Evolutionary conservation across 2,329 filamentous ascomycete species (phyloP).

Genomic region (Thielaviopsis punctulata): DNA sequence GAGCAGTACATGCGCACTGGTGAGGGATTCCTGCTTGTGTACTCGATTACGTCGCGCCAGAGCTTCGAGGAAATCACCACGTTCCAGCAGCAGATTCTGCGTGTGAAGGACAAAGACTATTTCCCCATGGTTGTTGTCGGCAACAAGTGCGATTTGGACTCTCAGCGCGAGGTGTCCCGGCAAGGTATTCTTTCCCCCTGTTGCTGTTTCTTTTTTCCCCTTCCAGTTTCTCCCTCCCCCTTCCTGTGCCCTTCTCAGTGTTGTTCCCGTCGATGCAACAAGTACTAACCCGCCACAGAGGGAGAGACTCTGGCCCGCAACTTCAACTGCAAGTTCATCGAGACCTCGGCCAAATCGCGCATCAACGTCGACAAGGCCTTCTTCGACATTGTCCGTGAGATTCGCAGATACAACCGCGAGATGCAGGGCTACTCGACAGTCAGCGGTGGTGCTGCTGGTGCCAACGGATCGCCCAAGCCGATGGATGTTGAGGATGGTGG

Average conservation of each 20-base stretch:
- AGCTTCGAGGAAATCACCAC: slow-evolving; percentile 98
- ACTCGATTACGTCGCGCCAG: slow-evolving; percentile 94
- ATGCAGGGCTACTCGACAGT: slow-evolving; percentile 74
- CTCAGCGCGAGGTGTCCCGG: slow-evolving; percentile 76
- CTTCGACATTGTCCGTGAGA: slow-evolving; percentile 95
- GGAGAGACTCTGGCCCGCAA: slow-evolving; percentile 69
- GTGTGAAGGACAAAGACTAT: slow-evolving; percentile 99
- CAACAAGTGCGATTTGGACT: slow-evolving; percentile 97
- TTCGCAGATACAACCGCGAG: slow-evolving; percentile 95
- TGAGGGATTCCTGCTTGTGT: slow-evolving; percentile 93
- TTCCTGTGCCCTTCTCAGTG: neutral
- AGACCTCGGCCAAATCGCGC: slow-evolving; percentile 94
- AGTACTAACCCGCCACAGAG: slow-evolving; percentile 38
- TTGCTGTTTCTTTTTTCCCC: neutral
- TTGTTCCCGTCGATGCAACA: neutral
- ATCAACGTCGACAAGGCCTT: slow-evolving; percentile 98
- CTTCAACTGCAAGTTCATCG: slow-evolving; percentile 96
- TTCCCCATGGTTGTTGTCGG: slow-evolving; percentile 98
- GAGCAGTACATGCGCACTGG: slow-evolving; percentile 99
- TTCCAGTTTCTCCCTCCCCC: neutral
- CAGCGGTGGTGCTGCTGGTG: slow-evolving; percentile 45
- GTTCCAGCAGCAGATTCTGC: slow-evolving; percentile 95
- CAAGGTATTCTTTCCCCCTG: too few relatives aligned
- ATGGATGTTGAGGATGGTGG: slow-evolving; percentile 62
- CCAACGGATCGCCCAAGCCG: slow-evolving; percentile 47